Base-by-base conservation (phyloP, 1,284 basidiomycete species). In the Cryptococcus neoformans region DNA sequence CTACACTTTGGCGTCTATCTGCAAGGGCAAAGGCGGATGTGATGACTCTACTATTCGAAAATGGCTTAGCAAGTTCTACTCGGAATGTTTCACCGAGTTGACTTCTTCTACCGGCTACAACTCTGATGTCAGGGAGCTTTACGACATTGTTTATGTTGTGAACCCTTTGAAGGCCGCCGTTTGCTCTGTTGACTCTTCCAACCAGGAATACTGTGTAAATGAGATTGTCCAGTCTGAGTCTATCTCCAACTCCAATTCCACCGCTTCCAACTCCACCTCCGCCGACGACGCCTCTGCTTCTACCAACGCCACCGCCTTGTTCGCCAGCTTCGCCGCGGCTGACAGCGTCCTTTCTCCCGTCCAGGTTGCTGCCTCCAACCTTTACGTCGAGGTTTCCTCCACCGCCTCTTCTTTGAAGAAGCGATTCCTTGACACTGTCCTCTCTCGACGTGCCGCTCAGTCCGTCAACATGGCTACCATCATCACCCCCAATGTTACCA, bases 121-220 rank as follows among this genome's bases (percentile, higher is more conserved):
- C 56, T 66, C 71, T 16, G 57, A 72, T 34, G 85, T 92, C 49
- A 72, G 84, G 67, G 68, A 75, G 41, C 77, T 83, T 4, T 96
- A 95, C 79, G 92, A 95, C 72, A 79, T 84, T 46, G 79, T 95
- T 46, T 96, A 90, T 80, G 65, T 82, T 59, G 63, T 92, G 52
- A 66, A 74, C 5, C 90, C 92, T 4, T 72, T 93, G 68, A 79
- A 79, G 64, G 64, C 70, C 12, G 86, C 90, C 40, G 70, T 90
- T 47, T 95, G 92, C 79, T 67, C 86, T 50, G 87, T 87, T 80
- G 84, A 88, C 67, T 69, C 72, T 8, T 83, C 85, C 64, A 81
- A 72, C 61, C 86, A 84, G 47, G 73, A 70, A 37, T 94, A 83
- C 79, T 94, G 92, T 70, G 83, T 83, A 44, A 67, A 72, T 59